A percentile compares a stretch with the other conserved stretches of the same genome.
Conservation (phyloP, 805 yeast genomes). For the Candida palmyrensis region DNA sequence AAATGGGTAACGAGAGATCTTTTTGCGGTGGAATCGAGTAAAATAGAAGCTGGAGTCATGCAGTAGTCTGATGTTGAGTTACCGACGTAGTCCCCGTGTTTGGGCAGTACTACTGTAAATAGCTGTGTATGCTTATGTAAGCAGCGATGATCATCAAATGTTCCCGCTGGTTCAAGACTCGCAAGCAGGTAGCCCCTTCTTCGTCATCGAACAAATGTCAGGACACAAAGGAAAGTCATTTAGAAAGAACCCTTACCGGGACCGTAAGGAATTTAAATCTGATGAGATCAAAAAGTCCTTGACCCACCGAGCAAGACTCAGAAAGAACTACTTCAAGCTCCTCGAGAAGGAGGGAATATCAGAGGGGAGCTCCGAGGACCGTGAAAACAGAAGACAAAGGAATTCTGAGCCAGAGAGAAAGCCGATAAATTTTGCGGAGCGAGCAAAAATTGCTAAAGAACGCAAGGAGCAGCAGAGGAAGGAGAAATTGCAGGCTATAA, state of each 20-base stretch:
- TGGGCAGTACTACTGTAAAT: too few species aligned
- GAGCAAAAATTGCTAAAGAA: slow-evolving; percentile 41
- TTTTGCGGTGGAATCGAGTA: too few species aligned
- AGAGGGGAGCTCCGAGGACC: slow-evolving; percentile 1
- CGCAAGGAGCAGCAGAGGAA: slow-evolving; percentile 39
- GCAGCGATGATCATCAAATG: background rate
- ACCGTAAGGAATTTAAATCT: slow-evolving; percentile 34
- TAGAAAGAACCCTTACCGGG: slow-evolving; percentile 25
- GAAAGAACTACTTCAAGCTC: slow-evolving; percentile 76
- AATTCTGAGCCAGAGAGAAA: slow-evolving; percentile 10
- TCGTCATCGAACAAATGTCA: slow-evolving; percentile 7
- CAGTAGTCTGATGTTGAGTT: too few species aligned
- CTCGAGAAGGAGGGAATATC: slow-evolving; percentile 60
- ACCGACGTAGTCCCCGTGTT: too few species aligned
- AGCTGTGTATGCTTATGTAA: too few species aligned
- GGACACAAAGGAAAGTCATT: slow-evolving; percentile 16
- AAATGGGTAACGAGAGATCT: too few species aligned
- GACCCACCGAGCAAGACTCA: slow-evolving; percentile 72
- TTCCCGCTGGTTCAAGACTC: background rate
- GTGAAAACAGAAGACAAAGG: slow-evolving; percentile 9
- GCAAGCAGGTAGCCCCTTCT: background rate
- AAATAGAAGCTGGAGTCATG: too few species aligned
- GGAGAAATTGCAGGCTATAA: slow-evolving; percentile 35
- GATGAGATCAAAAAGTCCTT: slow-evolving; percentile 75
- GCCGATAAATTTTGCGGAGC: slow-evolving; percentile 39